Evolutionary conservation across 2,329 filamentous ascomycete genomes (phyloP).

Genomic region (Exophiala phaeomuriformis): DNA sequence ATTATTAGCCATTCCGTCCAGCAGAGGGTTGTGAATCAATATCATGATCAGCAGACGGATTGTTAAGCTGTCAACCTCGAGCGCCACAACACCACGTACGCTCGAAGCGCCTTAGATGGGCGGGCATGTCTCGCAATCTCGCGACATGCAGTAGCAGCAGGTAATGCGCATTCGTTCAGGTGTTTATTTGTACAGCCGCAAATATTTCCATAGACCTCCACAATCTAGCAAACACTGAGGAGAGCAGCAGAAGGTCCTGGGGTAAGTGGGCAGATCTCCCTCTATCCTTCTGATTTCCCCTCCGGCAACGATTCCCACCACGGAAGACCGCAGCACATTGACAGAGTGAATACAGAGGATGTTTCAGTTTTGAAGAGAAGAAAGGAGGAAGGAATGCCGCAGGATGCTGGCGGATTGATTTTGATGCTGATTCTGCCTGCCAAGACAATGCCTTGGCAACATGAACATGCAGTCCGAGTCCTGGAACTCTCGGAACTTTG

Average conservation of each 20-base stretch:
- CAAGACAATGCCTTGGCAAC: no score
- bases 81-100: no score
- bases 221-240: slow-evolving; percentile 29
- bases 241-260: slow-evolving; percentile 34
- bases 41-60: no score
- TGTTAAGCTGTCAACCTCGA: no score
- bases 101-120: no score
- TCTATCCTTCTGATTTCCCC: slow-evolving; percentile 43
- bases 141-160: not conserved
- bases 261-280: slow-evolving; percentile 39
- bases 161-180: not conserved
- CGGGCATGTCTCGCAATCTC: no score
- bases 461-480: no score
- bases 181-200: slow-evolving; percentile 35
- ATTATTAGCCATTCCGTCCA: no score
- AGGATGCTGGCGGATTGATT: no score
- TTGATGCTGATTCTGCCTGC: no score
- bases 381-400: slow-evolving; percentile 15
- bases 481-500: no score
- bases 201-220: slow-evolving; percentile 42
- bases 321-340: slow-evolving; percentile 31
- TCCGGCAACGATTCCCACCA: slow-evolving; percentile 34
- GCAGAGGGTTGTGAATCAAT: no score
- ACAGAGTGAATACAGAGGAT: slow-evolving; percentile 44
- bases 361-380: slow-evolving; percentile 36